phyloP scores from a whole-genome alignment of 1,284 basidiomycete species.

The Marasmius tenuissimus region DNA sequence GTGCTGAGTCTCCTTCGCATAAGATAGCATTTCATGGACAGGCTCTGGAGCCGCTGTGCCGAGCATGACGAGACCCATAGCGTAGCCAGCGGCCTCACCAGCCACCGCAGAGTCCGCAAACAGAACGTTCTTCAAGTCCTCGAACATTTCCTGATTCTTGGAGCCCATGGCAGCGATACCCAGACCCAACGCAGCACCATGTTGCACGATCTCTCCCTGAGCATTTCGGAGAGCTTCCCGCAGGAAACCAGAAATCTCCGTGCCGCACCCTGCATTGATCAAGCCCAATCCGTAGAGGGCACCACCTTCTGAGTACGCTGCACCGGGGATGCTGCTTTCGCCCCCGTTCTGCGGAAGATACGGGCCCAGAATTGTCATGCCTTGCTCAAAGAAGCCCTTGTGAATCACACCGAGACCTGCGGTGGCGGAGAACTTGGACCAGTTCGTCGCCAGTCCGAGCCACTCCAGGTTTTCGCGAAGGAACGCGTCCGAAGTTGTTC shows the following conservation, averaged over 20 bases:
- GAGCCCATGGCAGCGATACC: constrained; percentile 93
- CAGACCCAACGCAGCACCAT: constrained; percentile 92
- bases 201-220: constrained; percentile 86
- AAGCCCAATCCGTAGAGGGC: constrained; percentile 92
- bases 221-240: constrained; percentile 74
- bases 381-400: constrained; percentile 92
- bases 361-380: constrained; percentile 89
- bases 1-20: constrained; percentile 94
- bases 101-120: constrained; percentile 94
- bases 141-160: constrained; percentile 85
- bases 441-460: constrained; percentile 91
- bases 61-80: constrained; percentile 96
- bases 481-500: constrained; percentile 92
- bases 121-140: constrained; percentile 83
- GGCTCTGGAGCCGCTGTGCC: constrained; percentile 80
- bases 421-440: constrained; percentile 97
- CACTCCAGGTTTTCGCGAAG: constrained; percentile 94
- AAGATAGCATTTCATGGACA: constrained; percentile 91
- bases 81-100: constrained; percentile 91
- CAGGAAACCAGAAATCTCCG: constrained; percentile 73
- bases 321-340: constrained; percentile 69
- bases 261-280: constrained; percentile 87
- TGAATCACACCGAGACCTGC: constrained; percentile 95
- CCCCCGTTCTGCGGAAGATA: constrained; percentile 82
- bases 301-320: constrained; percentile 90